Conservation (phyloP, 2,329 filamentous ascomycete genomes). For the Purpureocillium lavendulum region DNA sequence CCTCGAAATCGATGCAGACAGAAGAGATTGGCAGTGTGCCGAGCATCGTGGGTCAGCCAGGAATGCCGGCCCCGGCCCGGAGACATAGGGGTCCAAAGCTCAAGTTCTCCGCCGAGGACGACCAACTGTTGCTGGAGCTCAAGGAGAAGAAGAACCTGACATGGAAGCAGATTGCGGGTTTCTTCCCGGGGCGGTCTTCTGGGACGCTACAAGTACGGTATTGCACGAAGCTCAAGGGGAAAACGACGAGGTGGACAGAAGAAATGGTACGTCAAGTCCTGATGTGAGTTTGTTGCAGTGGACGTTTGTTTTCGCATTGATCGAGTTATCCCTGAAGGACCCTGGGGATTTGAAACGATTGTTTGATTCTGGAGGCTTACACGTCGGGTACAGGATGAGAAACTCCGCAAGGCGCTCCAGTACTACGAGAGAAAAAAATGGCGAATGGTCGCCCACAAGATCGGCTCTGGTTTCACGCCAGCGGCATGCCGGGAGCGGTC, state of each 20-base stretch:
- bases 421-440: slow-evolving; percentile 90
- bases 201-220: slow-evolving; percentile 90
- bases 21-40: slow-evolving; percentile 56
- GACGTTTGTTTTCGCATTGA: neutral
- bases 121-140: slow-evolving; percentile 76
- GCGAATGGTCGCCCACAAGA: slow-evolving; percentile 85
- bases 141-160: slow-evolving; percentile 93
- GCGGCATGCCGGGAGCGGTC: slow-evolving; percentile 79
- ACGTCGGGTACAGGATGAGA: slow-evolving; percentile 53
- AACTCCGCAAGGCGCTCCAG: slow-evolving; percentile 66
- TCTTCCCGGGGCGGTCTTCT: slow-evolving; percentile 84
- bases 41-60: slow-evolving; percentile 78
- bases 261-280: slow-evolving; percentile 61
- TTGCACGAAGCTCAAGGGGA: slow-evolving; percentile 90
- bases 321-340: neutral
- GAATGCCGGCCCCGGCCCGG: slow-evolving; percentile 78
- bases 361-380: slow-evolving; percentile 4
- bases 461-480: slow-evolving; percentile 83
- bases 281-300: neutral
- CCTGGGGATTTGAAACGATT: neutral
- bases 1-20: slow-evolving; percentile 58
- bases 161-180: slow-evolving; percentile 96
- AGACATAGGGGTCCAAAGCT: slow-evolving; percentile 80
- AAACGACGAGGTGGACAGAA: slow-evolving; percentile 87
- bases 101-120: slow-evolving; percentile 90